Evolutionary conservation across 345 rosid genomes (phyloP), one percentile per base, ranked within the genome.

Genomic region (Punica granatum): DNA sequence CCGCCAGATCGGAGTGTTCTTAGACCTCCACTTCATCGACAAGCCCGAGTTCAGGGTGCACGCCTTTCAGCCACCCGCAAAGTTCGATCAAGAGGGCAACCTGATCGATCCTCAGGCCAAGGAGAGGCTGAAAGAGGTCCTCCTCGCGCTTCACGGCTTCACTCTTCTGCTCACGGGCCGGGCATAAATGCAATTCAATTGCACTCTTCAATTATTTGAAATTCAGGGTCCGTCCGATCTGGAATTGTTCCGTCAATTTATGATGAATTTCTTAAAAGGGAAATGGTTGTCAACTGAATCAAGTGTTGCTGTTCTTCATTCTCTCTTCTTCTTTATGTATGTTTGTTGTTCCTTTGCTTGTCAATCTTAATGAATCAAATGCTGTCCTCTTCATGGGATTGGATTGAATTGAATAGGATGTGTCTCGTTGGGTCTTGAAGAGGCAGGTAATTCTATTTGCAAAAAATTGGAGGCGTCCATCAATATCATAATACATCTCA

Each of bases 1-100:
- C 4, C 92, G 95, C 26, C 97, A 93, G 65, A 85, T 85, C 16
- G 97, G 96, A 63, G 95, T 89, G 13, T 86, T 66, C 71, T 81
- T 90, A 1, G 88, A 89, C 69, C 91, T 90, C 70, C 98, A 93
- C 76, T 90, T 90, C 85, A 82, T 93, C 77, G 90, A 93, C 79
- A 87, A 85, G 44, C 98, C 96, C 0, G 92, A 86, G 84, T 86
- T 87, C 75, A 83, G 75, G 75, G 41, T 93, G 75, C 81, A 83
- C 33, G 96, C 95, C 6, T 86, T 79, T 70, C 82, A 85, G 41
- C 86, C 90, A 48, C 99, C 95, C 25, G 80, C 86, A 15, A 93
- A 89, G 70, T 93, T 93, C 44, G 96, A 93, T 15, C 65, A 71
- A 0, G 77, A 88, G 36, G 92, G 99, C 42, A 82, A 89, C 79